Evolutionary conservation across 805 yeast species (phyloP).

Genomic region (Ogataea glucozyma): DNA sequence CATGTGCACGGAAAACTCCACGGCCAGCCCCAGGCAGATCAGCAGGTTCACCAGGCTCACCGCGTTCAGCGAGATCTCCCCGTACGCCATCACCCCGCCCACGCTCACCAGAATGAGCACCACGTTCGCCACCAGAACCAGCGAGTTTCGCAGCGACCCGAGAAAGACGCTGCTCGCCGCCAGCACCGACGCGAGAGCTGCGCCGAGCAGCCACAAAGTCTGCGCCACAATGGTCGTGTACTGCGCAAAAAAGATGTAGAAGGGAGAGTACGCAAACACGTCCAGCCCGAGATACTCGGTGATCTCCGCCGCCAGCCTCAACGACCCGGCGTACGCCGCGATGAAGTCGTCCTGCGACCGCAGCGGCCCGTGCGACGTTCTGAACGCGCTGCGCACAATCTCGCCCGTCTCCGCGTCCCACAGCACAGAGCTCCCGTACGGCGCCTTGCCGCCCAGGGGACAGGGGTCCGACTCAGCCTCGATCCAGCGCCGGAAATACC

Average conservation of each 20-base stretch:
- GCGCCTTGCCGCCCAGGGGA: conserved; percentile 94
- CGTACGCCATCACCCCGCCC: conserved; percentile 76
- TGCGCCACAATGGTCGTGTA: conserved; percentile 65
- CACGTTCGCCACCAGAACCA: conserved; percentile 58
- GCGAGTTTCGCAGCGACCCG: conserved; percentile 66
- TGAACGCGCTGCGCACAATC: conserved; percentile 64
- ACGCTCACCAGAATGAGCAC: conserved; percentile 66
- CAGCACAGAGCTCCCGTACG: conserved; percentile 65
- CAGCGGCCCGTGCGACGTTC: conserved; percentile 78
- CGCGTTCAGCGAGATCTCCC: conserved; percentile 81
- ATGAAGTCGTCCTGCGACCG: conserved; percentile 85
- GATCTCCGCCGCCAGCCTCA: conserved; percentile 63
- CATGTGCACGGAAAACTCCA: conserved; percentile 89
- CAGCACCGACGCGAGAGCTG: conserved; percentile 55
- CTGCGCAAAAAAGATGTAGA: conserved; percentile 91
- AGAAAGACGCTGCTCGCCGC: conserved; percentile 54
- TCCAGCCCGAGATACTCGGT: conserved; percentile 43
- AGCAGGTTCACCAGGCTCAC: conserved; percentile 85
- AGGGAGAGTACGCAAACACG: conserved; percentile 88
- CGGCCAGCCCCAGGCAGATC: conserved; percentile 91
- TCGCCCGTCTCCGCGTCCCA: conserved; percentile 39
- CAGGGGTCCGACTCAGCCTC: conserved; percentile 81
- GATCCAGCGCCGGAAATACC: conserved; percentile 79
- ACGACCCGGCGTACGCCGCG: conserved; percentile 69
- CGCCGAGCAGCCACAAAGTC: conserved; percentile 52